A percentile compares a stretch with the other conserved stretches of the same genome.
These are phyloP conservation scores for Castanopsis chinensis DNA, from an alignment of 306 rosid species.

Conservation along the genomic window DNA sequence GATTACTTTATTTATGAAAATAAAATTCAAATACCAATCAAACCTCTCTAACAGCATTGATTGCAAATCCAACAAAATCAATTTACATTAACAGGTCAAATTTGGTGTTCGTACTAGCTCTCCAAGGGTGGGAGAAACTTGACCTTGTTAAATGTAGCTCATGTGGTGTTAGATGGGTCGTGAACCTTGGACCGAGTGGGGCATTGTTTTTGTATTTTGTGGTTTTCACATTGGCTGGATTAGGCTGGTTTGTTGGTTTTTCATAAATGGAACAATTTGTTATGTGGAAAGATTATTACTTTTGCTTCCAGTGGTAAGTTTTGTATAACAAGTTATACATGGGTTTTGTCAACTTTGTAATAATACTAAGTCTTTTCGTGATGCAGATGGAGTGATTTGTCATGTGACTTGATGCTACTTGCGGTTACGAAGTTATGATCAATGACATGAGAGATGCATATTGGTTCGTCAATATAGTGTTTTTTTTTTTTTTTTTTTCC, in stretches of 20 bases:
- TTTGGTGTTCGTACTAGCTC: too few relatives aligned
- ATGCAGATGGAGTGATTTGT: slow-evolving; percentile 31
- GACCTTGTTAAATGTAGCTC: too few relatives aligned
- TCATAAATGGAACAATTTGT: not conserved
- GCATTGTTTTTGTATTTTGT: too few relatives aligned
- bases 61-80: too few relatives aligned
- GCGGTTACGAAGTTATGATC: not conserved
- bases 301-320: not conserved
- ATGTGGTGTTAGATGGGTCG: too few relatives aligned
- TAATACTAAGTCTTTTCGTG: not conserved
- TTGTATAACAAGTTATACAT: not conserved
- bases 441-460: not conserved
- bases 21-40: too few relatives aligned
- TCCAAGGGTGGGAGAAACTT: too few relatives aligned
- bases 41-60: too few relatives aligned
- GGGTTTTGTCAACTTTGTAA: not conserved
- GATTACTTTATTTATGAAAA: too few relatives aligned
- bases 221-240: too few relatives aligned
- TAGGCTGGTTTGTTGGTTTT: not conserved
- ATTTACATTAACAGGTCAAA: too few relatives aligned
- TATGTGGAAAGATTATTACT: not conserved
- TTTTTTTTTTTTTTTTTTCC: not conserved
- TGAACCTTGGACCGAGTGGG: too few relatives aligned
- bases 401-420: not conserved
- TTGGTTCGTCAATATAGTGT: not conserved